Conservation (phyloP, 345 rosid species). For the Rhodamnia argentea region DNA sequence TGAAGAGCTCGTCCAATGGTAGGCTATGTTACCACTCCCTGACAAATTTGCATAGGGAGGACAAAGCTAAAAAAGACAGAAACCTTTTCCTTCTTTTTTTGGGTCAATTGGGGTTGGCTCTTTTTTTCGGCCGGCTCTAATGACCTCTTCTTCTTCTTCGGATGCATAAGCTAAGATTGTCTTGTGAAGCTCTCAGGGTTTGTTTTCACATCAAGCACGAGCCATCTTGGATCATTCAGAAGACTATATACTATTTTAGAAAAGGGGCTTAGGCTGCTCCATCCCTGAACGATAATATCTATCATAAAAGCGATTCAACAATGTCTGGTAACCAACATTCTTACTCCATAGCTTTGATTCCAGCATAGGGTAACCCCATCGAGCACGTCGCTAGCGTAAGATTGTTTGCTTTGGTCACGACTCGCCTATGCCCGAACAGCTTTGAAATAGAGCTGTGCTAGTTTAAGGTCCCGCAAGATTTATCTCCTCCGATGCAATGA, state of each 20-base stretch:
- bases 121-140: not conserved
- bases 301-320: not conserved
- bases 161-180: not conserved
- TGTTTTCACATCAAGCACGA: not conserved
- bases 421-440: not conserved
- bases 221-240: not conserved
- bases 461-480: not conserved
- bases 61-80: not conserved
- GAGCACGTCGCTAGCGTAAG: not conserved
- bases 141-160: not conserved
- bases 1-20: not conserved
- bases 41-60: not conserved
- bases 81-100: not conserved
- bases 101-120: not conserved
- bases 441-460: not conserved
- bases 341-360: not conserved
- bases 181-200: not conserved
- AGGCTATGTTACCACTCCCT: not conserved
- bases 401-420: not conserved
- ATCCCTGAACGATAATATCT: not conserved
- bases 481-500: not conserved
- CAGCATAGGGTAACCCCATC: rapidly evolving
- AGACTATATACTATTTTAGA: not conserved
- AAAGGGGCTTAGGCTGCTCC: not conserved
- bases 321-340: not conserved